Evolutionary conservation across 495 filamentous ascomycete genomes (phyloP).

Genomic region (Aspergillus campestris): DNA sequence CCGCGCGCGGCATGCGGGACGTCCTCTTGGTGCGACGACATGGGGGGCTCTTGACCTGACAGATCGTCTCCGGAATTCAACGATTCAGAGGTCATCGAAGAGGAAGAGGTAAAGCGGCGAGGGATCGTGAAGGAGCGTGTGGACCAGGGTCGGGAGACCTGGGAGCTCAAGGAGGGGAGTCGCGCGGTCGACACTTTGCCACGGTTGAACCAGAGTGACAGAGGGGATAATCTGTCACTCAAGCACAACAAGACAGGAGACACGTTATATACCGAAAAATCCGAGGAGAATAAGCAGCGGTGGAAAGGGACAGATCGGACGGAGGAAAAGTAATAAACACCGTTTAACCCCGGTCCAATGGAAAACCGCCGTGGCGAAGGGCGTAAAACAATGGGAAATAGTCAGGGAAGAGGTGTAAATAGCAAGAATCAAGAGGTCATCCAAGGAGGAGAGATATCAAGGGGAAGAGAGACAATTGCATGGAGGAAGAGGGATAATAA

Average conservation of each 20-base stretch:
- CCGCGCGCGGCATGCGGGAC: conserved; percentile 34
- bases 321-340: conserved; percentile 4
- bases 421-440: conserved; percentile 1
- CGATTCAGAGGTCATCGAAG: conserved; percentile 37
- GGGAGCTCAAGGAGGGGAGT: conserved; percentile 10
- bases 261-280: neutral
- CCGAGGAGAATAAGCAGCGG: conserved; percentile 1
- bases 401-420: too few relatives aligned
- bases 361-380: neutral
- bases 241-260: neutral
- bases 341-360: conserved; percentile 14
- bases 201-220: conserved; percentile 14
- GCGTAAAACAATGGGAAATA: too few relatives aligned
- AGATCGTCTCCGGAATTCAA: conserved; percentile 22
- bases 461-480: neutral
- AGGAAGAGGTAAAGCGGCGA: conserved; percentile 13
- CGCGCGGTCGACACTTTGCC: conserved; percentile 18
- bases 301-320: neutral
- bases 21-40: conserved; percentile 24
- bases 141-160: conserved; percentile 14
- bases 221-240: conserved; percentile 19
- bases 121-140: conserved; percentile 6
- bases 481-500: conserved; percentile 7
- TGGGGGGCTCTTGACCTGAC: conserved; percentile 34
- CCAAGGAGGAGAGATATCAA: too few relatives aligned